Conservation (phyloP, 2,329 filamentous ascomycete species). For the Hypoxylon sp. region DNA sequence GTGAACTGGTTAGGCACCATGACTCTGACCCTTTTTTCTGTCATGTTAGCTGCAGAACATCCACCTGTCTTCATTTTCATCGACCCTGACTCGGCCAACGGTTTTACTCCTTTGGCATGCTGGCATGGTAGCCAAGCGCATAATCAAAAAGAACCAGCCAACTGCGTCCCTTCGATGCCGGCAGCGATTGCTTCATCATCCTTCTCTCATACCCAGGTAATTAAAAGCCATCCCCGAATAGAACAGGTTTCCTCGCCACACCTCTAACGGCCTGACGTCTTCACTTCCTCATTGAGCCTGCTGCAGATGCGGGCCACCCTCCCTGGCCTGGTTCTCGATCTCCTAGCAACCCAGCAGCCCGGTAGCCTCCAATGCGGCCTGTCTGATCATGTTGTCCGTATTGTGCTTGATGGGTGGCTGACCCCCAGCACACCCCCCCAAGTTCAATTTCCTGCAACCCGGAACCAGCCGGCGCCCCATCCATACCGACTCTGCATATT, state of each 20-base stretch:
- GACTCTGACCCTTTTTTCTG: not conserved
- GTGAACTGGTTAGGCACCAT: not conserved
- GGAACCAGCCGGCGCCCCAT: constrained; percentile 35
- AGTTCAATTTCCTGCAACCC: constrained; percentile 29
- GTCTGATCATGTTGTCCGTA: constrained; percentile 18
- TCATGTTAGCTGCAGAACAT: no score
- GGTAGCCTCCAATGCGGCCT: constrained; percentile 36
- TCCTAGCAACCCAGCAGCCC: constrained; percentile 39
- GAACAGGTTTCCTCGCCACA: constrained; percentile 33
- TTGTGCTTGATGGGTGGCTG: constrained; percentile 25
- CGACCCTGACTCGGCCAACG: not conserved
- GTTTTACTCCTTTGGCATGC: constrained; percentile 3
- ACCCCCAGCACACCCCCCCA: no score
- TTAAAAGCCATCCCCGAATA: constrained; percentile 7
- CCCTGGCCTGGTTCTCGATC: constrained; percentile 28
- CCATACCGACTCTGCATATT: constrained; percentile 36
- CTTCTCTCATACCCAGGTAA: constrained; percentile 5
- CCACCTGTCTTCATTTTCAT: constrained; percentile 1
- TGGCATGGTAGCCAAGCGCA: constrained; percentile 1
- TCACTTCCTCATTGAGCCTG: constrained; percentile 44
- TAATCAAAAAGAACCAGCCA: not conserved
- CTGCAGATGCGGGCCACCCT: constrained; percentile 41
- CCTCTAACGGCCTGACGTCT: constrained; percentile 33
- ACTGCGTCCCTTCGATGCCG: constrained; percentile 4
- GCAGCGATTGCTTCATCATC: constrained; percentile 11